Percentiles rank a stretch among this genome's conserved stretches.
These are phyloP conservation scores for Candida maesae DNA, from an alignment of 805 yeast species.

Conservation along the genomic window DNA sequence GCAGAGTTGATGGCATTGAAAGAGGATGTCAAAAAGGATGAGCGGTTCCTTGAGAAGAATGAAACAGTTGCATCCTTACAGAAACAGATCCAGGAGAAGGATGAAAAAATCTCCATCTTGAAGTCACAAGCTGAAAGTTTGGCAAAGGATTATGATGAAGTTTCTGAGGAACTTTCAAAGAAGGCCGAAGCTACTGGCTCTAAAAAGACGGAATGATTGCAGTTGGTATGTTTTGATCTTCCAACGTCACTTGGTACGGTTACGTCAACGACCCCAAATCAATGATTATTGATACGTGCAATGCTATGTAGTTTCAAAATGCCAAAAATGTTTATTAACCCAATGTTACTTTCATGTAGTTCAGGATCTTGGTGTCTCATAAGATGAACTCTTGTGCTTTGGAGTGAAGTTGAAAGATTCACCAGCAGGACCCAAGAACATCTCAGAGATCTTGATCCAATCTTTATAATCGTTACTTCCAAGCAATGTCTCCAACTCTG, in stretches of 20 bases:
- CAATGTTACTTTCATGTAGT: background rate
- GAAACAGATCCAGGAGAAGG: slow-evolving; percentile 39
- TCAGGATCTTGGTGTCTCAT: slow-evolving; percentile 29
- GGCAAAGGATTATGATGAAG: slow-evolving; percentile 56
- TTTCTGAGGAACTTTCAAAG: slow-evolving; percentile 17
- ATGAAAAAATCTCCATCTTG: slow-evolving; percentile 59
- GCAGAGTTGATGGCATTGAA: slow-evolving; percentile 65
- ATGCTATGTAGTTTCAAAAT: too few relatives aligned
- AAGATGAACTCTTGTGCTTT: slow-evolving; percentile 92
- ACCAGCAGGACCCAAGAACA: slow-evolving; percentile 88
- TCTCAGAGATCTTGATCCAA: slow-evolving; percentile 89
- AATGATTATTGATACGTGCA: too few relatives aligned
- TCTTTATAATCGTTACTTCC: slow-evolving; percentile 84
- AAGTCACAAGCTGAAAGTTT: slow-evolving; percentile 71
- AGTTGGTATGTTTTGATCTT: too few relatives aligned
- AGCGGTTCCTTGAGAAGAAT: slow-evolving; percentile 26
- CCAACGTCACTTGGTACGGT: too few relatives aligned
- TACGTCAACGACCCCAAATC: too few relatives aligned
- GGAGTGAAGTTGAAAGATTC: slow-evolving; percentile 78
- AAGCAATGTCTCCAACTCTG: slow-evolving; percentile 84
- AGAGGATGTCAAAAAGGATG: slow-evolving; percentile 48
- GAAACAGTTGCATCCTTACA: slow-evolving; percentile 20
- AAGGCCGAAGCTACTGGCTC: slow-evolving; percentile 1
- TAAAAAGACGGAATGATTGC: background rate
- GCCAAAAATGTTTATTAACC: background rate